Conservation (phyloP, 345 rosid genomes). For the Melastoma malabathricum region DNA sequence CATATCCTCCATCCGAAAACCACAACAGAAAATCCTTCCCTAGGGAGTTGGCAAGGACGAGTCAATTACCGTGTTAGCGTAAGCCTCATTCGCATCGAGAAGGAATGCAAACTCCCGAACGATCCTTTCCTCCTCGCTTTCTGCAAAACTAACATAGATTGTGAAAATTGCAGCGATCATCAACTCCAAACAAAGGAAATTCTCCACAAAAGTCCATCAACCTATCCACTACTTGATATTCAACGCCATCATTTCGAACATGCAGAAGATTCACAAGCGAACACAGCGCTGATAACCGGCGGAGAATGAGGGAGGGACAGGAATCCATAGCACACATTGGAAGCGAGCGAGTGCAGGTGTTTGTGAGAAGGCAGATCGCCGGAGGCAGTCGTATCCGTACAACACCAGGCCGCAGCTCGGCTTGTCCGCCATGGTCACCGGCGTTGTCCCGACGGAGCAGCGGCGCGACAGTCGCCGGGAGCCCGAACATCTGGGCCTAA, state of each 20-base stretch:
- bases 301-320: constrained; percentile 70
- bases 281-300: constrained; percentile 10
- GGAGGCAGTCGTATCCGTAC: constrained; percentile 74
- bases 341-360: constrained; percentile 66
- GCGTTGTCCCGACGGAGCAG: not conserved
- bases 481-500: not conserved
- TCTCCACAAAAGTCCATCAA: not conserved
- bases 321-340: constrained; percentile 52
- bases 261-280: constrained; percentile 1
- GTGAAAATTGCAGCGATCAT: constrained; percentile 21
- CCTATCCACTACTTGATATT: too few species aligned
- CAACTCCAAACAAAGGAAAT: constrained; percentile 4
- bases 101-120: constrained; percentile 63
- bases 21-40: too few species aligned
- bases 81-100: constrained; percentile 49
- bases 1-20: too few species aligned
- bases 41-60: too few species aligned
- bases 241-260: too few species aligned
- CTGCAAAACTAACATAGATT: constrained; percentile 37
- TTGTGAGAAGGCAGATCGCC: constrained; percentile 32
- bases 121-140: constrained; percentile 61
- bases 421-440: constrained; percentile 69
- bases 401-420: constrained; percentile 70
- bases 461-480: not conserved
- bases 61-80: constrained; percentile 3